A percentile compares a stretch with the other conserved stretches of the same genome.
Evolutionary conservation across 768 basidiomycete genomes (phyloP).

Genomic region (Boletus subcaerulescens): DNA sequence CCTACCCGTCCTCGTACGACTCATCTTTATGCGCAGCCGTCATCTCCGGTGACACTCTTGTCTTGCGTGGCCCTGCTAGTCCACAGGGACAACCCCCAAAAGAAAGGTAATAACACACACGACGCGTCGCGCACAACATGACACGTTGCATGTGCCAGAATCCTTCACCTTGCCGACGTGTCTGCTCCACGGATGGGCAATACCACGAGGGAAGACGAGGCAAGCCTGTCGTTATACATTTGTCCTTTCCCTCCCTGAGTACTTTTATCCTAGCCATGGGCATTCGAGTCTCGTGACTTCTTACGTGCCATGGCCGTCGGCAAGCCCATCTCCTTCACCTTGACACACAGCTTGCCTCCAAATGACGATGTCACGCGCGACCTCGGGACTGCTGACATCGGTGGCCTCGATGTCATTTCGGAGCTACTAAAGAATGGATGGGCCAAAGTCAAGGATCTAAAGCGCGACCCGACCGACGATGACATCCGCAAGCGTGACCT

Average conservation of each 20-base stretch:
- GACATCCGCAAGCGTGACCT: constrained; percentile 68
- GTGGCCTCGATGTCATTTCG: constrained; percentile 65
- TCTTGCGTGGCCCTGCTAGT: constrained; percentile 73
- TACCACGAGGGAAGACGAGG: constrained; percentile 85
- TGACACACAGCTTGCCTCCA: constrained; percentile 74
- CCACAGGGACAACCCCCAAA: constrained; percentile 86
- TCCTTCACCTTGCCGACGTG: constrained; percentile 88
- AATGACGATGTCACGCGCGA: constrained; percentile 78
- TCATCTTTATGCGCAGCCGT: constrained; percentile 55
- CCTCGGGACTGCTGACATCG: constrained; percentile 72
- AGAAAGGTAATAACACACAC: constrained; percentile 61
- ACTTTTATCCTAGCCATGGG: constrained; percentile 60
- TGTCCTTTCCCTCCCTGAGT: not conserved
- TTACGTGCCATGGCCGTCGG: constrained; percentile 82
- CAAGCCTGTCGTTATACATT: constrained; percentile 25
- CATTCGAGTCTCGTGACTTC: constrained; percentile 92
- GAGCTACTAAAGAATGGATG: constrained; percentile 89
- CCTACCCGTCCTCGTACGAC: constrained; percentile 3
- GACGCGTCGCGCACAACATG: constrained; percentile 1
- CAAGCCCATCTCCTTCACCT: constrained; percentile 83
- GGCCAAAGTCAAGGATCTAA: constrained; percentile 87
- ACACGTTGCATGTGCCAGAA: constrained; percentile 41
- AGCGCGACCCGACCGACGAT: constrained; percentile 79
- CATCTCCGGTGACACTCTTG: constrained; percentile 86
- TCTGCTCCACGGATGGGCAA: constrained; percentile 83